Conservation (phyloP, 208 protist species). For the Trypanosoma cruzi region DNA sequence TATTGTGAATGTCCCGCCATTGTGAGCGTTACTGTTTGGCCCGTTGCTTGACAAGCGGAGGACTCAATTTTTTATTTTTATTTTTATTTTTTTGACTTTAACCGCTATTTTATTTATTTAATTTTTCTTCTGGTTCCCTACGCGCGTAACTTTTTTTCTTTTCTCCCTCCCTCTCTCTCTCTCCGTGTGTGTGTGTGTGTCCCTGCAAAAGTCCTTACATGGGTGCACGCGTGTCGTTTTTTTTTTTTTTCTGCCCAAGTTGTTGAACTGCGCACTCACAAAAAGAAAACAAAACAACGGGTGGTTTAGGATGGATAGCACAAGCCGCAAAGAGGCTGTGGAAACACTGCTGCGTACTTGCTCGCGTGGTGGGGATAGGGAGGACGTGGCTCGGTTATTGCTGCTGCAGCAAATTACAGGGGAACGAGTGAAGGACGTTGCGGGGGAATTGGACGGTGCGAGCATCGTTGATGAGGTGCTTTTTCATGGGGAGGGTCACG, state of each 20-base stretch:
- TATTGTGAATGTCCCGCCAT: too few relatives aligned
- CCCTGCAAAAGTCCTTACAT: constrained; percentile 8
- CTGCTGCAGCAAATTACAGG: not conserved
- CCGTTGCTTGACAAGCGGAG: too few relatives aligned
- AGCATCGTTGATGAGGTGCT: constrained; percentile 13
- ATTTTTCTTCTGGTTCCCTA: not conserved
- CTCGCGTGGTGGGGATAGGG: not conserved
- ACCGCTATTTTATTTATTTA: too few relatives aligned
- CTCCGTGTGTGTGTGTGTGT: too few relatives aligned
- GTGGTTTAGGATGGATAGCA: not conserved
- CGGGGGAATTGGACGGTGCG: not conserved
- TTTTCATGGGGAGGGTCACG: not conserved
- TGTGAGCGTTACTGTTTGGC: too few relatives aligned
- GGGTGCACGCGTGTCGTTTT: not conserved
- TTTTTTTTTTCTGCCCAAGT: constrained; percentile 2
- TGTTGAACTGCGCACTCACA: not conserved
- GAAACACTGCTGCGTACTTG: constrained; percentile 4
- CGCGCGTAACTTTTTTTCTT: constrained; percentile 8
- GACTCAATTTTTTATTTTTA: too few relatives aligned
- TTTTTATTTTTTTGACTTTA: too few relatives aligned
- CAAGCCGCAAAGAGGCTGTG: not conserved
- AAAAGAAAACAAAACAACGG: not conserved
- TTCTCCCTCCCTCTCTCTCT: constrained; percentile 22
- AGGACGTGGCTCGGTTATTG: not conserved
- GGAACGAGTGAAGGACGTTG: not conserved